Evolutionary conservation across 257 asterid genomes (phyloP), one percentile per base, ranked within the genome.

Genomic region (Rauvolfia tetraphylla): DNA sequence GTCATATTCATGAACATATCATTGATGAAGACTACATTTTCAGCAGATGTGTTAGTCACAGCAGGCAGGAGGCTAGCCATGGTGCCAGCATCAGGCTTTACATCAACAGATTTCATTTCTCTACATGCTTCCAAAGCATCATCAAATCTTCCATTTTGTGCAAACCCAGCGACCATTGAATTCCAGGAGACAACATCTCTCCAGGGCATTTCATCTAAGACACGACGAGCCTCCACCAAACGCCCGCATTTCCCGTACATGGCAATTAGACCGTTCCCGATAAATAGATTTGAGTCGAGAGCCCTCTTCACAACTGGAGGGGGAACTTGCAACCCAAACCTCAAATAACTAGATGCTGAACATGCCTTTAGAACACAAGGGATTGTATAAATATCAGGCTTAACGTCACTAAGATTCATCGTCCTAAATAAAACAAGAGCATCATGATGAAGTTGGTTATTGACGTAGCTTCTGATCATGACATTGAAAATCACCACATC

Each of bases 61-160:
- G 96, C 97, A 46, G 96, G 96, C 23, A 88, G 87, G 66, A 92
- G 91, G 88, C 98, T 92, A 62, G 98, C 98, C 98, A 92, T 89
- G 49, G 97, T 90, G 76, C 97, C 97, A 1, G 91, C 85, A 82
- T 95, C 83, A 53, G 95, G 95, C 46, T 81, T 81, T 70, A 88
- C 17, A 17, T 89, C 90, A 73, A 80, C 78, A 3, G 80, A 44
- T 63, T 81, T 85, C 97, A 92, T 95, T 76, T 92, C 96, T 78
- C 80, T 86, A 72, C 99, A 92, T 36, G 89, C 89, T 63, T 84
- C 87, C 51, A 92, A 73, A 12, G 97, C 96, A 73, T 89, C 90
- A 74, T 94, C 89, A 75, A 94, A 90, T 71, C 80, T 77, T 27
- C 92, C 93, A 78, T 80, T 92, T 73, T 86, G 90, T 6, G 98